phyloP scores from a whole-genome alignment of 2,329 filamentous ascomycete species.

The Xylariales sp. region DNA sequence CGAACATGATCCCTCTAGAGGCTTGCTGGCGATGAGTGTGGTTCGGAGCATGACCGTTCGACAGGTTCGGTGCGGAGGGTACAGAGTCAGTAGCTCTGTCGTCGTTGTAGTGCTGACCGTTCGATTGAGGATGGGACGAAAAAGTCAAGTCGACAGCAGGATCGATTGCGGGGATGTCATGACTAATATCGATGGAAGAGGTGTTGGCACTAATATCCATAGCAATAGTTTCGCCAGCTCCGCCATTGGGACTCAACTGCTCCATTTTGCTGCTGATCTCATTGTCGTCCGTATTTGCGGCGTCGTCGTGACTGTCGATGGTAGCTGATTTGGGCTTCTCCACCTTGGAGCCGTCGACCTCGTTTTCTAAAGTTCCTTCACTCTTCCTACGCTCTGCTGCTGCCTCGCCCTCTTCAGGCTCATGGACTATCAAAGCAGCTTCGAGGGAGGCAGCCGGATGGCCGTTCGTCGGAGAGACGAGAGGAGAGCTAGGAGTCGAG shows the following conservation, averaged over 20 bases:
- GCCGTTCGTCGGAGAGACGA: conserved; percentile 17
- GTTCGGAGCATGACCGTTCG: conserved; percentile 21
- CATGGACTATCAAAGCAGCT: conserved; percentile 24
- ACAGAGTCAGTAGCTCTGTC: background rate
- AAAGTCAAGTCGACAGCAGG: background rate
- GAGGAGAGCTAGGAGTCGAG: conserved; percentile 6
- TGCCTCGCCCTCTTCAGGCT: conserved; percentile 8
- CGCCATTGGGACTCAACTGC: no score
- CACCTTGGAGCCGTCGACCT: conserved; percentile 19
- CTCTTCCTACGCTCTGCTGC: conserved; percentile 6
- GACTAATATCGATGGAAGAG: no score
- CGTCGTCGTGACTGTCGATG: conserved; percentile 8
- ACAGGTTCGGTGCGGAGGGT: conserved; percentile 12
- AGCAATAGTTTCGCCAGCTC: no score
- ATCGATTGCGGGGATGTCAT: no score
- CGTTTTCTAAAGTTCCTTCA: conserved; percentile 7
- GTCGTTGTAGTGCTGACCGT: conserved; percentile 3
- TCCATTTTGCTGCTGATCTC: no score
- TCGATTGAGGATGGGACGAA: conserved; percentile 10
- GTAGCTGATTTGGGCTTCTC: conserved; percentile 20
- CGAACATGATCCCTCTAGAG: conserved; percentile 50
- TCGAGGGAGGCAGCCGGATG: conserved; percentile 25
- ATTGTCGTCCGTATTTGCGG: background rate
- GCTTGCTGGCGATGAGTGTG: conserved; percentile 33
- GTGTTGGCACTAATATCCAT: no score